A percentile compares a stretch with the other conserved stretches of the same genome.
Evolutionary conservation across 2,329 filamentous ascomycete genomes (phyloP).

Genomic region (Acephala macrosclerotiorum): DNA sequence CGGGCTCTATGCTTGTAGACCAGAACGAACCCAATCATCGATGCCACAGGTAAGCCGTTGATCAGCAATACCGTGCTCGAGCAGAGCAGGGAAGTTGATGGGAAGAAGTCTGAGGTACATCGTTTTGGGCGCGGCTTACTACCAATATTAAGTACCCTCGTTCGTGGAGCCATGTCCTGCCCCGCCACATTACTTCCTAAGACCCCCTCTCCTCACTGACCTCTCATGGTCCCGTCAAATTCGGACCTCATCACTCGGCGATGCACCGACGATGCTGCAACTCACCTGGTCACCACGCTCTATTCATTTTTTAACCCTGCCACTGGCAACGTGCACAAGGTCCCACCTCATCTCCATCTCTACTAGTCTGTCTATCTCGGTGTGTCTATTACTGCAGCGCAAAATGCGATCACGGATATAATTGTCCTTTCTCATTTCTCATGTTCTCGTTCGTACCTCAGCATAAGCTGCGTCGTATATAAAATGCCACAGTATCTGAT

Average conservation of each 20-base stretch:
- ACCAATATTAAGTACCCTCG: constrained; percentile 9
- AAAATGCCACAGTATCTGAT: background rate
- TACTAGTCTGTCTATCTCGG: background rate
- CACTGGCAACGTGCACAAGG: background rate
- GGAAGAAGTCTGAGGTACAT: background rate
- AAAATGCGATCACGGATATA: background rate
- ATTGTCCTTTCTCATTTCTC: background rate
- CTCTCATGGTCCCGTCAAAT: background rate
- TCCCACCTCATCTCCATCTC: constrained; percentile 5
- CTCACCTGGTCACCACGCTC: constrained; percentile 2
- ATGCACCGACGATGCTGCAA: background rate
- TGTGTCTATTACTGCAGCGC: constrained; percentile 1
- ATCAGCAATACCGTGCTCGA: constrained; percentile 10
- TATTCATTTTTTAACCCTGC: background rate
- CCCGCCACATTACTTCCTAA: constrained; percentile 1
- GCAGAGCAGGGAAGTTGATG: background rate
- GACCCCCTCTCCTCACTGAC: background rate
- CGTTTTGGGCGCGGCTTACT: constrained; percentile 2
- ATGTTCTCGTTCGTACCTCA: background rate
- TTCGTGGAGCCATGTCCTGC: constrained; percentile 3
- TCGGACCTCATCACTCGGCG: background rate
- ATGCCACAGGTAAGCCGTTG: constrained; percentile 1
- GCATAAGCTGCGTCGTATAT: background rate
- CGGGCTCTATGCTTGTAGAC: background rate
- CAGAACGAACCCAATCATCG: background rate